Base-by-base conservation (phyloP, 1,284 basidiomycete genomes). In the Puccinia hordei region DNA sequence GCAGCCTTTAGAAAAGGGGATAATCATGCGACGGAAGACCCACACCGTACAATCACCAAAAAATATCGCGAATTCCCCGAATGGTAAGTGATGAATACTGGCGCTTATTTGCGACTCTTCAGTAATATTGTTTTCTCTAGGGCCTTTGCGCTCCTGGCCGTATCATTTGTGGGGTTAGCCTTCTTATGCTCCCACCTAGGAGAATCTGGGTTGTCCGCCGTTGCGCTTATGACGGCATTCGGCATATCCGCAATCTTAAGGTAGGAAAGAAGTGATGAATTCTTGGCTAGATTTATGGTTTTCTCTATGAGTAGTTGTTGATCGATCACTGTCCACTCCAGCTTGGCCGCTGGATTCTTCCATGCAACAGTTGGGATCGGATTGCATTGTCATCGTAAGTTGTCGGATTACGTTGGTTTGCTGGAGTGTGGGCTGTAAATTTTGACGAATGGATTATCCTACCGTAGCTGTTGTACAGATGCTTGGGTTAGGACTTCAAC, bases 281-380 rank as follows among this genome's bases (percentile, higher is more conserved):
- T 33, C 41, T 78, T 46, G 51, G 0, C 10, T 4, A n/a, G n/a
- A n/a, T n/a, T n/a, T n/a, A n/a, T n/a, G n/a, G n/a, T 22, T 51
- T 65, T 41, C n/a, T 3, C 51, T 44, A 22, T 12, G 12, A 24
- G 22, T 12, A 35, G 12, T 73, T 44, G 27, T 24, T 73, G 49
- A 44, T 57, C 15, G 9, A 24, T 17, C 46, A 24, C 24, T 68
- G 27, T 49, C 35, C n/a, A 0, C 46, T n/a, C n/a, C 46, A 78
- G 76, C 46, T 78, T 78, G n/a, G 76, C 76, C 10, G 76, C 76
- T 5, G 76, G 61, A 59, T 78, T 78, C 55, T 78, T 78, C n/a
- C 68, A 71, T 38, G 76, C 30, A 38, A 78, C 49, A 22, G 66
- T 68, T 17, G 76, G 76, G 6, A 61, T 78, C n/a, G 27, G 35